A percentile compares a stretch with the other conserved stretches of the same genome.
These are phyloP conservation scores for Asterella californica DNA, from an alignment of 225 moss, liverwort and hornwort genomes.

Conservation along the genomic window DNA sequence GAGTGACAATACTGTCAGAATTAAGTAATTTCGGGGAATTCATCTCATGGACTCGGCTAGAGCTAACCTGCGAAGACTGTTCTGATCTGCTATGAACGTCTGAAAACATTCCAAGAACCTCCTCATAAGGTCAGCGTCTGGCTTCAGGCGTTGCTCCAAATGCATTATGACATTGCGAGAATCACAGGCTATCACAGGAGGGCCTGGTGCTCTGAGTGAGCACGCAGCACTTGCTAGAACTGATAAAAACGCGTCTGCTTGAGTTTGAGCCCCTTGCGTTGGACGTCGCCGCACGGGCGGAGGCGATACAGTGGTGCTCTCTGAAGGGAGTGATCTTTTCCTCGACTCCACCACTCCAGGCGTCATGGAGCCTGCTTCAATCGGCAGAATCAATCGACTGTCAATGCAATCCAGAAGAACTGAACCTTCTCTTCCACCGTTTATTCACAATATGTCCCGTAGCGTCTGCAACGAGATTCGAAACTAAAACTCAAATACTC, in stretches of 20 bases:
- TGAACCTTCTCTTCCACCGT: too few relatives aligned
- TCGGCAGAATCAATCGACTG: too few relatives aligned
- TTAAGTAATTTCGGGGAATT: neutral
- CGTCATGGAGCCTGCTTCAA: neutral
- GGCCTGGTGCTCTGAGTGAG: constrained; percentile 13
- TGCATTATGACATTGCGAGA: constrained; percentile 60
- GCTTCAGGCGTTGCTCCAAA: constrained; percentile 54
- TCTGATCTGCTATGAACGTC: constrained; percentile 48
- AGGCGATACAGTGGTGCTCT: neutral
- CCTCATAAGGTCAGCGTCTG: constrained; percentile 46
- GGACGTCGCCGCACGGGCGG: constrained; percentile 17
- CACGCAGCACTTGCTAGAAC: constrained; percentile 31
- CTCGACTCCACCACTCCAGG: constrained; percentile 19
- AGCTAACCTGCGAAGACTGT: constrained; percentile 63
- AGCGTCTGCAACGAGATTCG: too few relatives aligned
- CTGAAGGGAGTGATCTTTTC: neutral
- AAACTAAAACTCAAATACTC: too few relatives aligned
- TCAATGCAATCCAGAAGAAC: too few relatives aligned
- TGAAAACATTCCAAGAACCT: constrained; percentile 62
- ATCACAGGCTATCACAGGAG: constrained; percentile 29
- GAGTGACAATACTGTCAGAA: neutral
- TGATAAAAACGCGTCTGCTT: constrained; percentile 27
- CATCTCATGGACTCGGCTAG: neutral
- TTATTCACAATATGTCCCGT: too few relatives aligned
- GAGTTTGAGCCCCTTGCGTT: constrained; percentile 6